These are phyloP conservation scores for Sungouiella thailandica DNA, from an alignment of 805 yeast genomes.

Conservation along the genomic window DNA sequence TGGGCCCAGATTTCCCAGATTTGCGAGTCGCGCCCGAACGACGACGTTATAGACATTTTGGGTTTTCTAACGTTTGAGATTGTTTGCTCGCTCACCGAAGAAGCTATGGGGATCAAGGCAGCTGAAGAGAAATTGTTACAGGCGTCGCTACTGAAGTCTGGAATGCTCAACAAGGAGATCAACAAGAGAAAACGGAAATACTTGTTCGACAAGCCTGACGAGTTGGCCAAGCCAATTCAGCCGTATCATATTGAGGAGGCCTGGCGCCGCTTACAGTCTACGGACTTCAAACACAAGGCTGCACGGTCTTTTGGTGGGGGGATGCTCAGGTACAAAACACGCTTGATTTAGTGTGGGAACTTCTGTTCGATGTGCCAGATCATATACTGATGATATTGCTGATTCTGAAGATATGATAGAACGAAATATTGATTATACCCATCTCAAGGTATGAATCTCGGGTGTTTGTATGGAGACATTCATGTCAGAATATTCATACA, in stretches of 20 bases:
- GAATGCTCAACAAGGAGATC: slow-evolving; percentile 24
- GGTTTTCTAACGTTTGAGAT: slow-evolving; percentile 96
- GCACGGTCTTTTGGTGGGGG: slow-evolving; percentile 72
- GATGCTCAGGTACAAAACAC: slow-evolving; percentile 46
- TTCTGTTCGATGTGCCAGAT: too few relatives aligned
- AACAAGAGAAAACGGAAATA: slow-evolving; percentile 42
- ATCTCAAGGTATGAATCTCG: too few relatives aligned
- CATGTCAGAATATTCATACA: too few relatives aligned
- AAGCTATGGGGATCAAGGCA: slow-evolving; percentile 75
- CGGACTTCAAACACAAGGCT: slow-evolving; percentile 54
- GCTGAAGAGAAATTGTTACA: slow-evolving; percentile 49
- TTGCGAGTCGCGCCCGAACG: slow-evolving; percentile 88
- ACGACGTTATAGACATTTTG: slow-evolving; percentile 91
- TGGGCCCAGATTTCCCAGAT: slow-evolving; percentile 88
- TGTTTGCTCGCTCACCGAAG: slow-evolving; percentile 91
- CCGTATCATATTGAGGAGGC: slow-evolving; percentile 86
- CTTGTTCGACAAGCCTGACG: slow-evolving; percentile 85
- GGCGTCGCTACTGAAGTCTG: slow-evolving; percentile 19
- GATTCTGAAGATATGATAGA: too few relatives aligned
- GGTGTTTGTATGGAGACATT: too few relatives aligned
- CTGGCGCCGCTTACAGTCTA: slow-evolving; percentile 70
- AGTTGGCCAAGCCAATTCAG: slow-evolving; percentile 68
- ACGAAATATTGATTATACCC: too few relatives aligned
- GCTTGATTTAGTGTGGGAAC: slow-evolving; percentile 44
- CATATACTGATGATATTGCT: too few relatives aligned